Evolutionary conservation across 2,329 filamentous ascomycete genomes (phyloP).

Genomic region (Botrytis medusae): DNA sequence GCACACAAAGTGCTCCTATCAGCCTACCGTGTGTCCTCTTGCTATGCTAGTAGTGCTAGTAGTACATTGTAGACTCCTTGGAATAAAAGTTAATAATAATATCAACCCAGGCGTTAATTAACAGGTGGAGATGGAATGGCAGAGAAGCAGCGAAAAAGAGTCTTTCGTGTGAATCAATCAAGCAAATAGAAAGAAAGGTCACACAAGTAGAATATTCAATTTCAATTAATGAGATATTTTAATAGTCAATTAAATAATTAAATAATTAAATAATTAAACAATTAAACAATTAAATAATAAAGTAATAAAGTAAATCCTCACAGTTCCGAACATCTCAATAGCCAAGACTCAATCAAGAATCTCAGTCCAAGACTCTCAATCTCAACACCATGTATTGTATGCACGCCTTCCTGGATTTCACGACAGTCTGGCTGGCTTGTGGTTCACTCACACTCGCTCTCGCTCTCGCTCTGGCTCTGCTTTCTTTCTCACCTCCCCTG

Average conservation of each 20-base stretch:
- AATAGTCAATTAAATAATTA: conserved; percentile 11
- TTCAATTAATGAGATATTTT: background rate
- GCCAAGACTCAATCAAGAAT: background rate
- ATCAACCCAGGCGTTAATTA: background rate
- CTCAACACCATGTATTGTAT: background rate
- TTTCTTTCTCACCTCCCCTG: background rate
- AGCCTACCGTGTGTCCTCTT: too few relatives aligned
- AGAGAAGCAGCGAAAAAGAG: conserved; percentile 5
- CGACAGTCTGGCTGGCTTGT: background rate
- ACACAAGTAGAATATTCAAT: background rate
- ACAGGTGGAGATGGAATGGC: background rate
- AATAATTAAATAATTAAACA: too few relatives aligned
- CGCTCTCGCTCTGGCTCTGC: too few relatives aligned
- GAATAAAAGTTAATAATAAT: background rate
- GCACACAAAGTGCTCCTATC: too few relatives aligned
- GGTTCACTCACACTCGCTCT: background rate
- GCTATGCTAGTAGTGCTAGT: too few relatives aligned
- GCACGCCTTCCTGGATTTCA: background rate
- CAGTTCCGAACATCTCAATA: background rate
- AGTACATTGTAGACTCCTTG: background rate
- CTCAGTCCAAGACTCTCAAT: background rate
- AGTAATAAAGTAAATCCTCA: background rate
- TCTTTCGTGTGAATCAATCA: background rate
- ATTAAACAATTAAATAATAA: too few relatives aligned
- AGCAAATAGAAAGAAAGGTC: background rate